These are phyloP conservation scores for Ramaria sp. DNA, from an alignment of 768 basidiomycete genomes.

Conservation along the genomic window DNA sequence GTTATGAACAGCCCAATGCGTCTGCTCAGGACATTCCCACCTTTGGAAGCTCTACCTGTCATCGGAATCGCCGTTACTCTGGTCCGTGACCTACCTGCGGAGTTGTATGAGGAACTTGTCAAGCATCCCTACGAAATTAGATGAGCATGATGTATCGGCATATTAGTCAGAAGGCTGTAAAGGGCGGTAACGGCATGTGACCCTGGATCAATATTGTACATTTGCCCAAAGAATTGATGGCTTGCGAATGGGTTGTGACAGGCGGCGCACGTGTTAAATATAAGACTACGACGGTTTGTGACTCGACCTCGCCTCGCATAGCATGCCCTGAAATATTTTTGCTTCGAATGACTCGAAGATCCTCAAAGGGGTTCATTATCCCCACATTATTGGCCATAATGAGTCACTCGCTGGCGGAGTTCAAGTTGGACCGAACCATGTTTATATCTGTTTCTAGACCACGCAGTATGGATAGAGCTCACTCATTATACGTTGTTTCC, in stretches of 20 bases:
- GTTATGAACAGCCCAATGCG: slow-evolving; percentile 73
- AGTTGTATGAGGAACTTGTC: slow-evolving; percentile 82
- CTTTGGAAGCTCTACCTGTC: slow-evolving; percentile 76
- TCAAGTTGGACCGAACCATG: background rate
- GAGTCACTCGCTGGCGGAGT: background rate
- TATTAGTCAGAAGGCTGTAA: too few species aligned
- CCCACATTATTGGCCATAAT: background rate
- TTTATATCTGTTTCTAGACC: background rate
- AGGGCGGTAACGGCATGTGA: too few species aligned
- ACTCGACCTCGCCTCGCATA: background rate
- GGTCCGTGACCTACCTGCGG: slow-evolving; percentile 80
- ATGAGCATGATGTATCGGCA: too few species aligned
- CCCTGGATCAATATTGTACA: too few species aligned
- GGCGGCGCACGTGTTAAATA: too few species aligned
- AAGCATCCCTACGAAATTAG: slow-evolving; percentile 68
- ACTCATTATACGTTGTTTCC: too few species aligned
- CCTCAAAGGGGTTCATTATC: background rate
- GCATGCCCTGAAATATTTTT: background rate
- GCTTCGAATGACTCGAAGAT: background rate
- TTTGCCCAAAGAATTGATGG: too few species aligned
- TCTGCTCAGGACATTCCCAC: slow-evolving; percentile 86
- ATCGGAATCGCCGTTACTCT: slow-evolving; percentile 91
- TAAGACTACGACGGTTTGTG: too few species aligned
- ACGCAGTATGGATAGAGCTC: background rate
- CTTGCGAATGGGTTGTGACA: too few species aligned